phyloP scores from a whole-genome alignment of 2,329 filamentous ascomycete species.

The Ascochyta koolunga region DNA sequence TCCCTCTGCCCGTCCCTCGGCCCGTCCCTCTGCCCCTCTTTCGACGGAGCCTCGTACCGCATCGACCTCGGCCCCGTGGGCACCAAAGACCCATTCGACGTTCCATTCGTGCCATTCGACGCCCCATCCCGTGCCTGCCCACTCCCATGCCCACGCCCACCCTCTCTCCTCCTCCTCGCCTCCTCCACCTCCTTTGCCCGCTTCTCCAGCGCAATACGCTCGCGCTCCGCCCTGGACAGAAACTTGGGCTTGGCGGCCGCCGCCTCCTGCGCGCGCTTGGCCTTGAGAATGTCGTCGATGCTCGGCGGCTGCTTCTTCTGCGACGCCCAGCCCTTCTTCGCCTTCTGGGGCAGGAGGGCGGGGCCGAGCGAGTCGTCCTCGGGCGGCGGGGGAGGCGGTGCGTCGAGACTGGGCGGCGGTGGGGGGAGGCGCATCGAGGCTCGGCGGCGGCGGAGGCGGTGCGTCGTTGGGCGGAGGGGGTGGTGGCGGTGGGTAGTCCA shows the following conservation, averaged over 20 bases:
- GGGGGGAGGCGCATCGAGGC: slow-evolving; percentile 22
- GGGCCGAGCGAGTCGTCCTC: slow-evolving; percentile 34
- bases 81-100: slow-evolving; percentile 44
- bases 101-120: slow-evolving; percentile 11
- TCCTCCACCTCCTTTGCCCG: slow-evolving; percentile 73
- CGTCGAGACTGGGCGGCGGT: slow-evolving; percentile 20
- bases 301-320: slow-evolving; percentile 66
- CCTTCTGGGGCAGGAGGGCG: slow-evolving; percentile 49
- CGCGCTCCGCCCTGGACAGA: slow-evolving; percentile 80
- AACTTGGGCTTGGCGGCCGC: slow-evolving; percentile 88
- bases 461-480: slow-evolving; percentile 49
- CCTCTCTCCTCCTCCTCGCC: slow-evolving; percentile 56
- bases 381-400: slow-evolving; percentile 26
- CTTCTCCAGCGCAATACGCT: slow-evolving; percentile 79
- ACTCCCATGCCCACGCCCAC: slow-evolving; percentile 10
- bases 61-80: slow-evolving; percentile 77
- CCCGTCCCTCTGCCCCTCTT: background rate
- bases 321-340: slow-evolving; percentile 62
- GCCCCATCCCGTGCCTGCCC: background rate
- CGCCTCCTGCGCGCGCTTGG: slow-evolving; percentile 85
- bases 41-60: slow-evolving; percentile 58
- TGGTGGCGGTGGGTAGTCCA: slow-evolving; percentile 18
- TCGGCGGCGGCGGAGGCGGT: slow-evolving; percentile 28
- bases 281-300: slow-evolving; percentile 82
- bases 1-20: too few species aligned